Conservation (phyloP, 345 rosid species). For the Geranium brycei region DNA sequence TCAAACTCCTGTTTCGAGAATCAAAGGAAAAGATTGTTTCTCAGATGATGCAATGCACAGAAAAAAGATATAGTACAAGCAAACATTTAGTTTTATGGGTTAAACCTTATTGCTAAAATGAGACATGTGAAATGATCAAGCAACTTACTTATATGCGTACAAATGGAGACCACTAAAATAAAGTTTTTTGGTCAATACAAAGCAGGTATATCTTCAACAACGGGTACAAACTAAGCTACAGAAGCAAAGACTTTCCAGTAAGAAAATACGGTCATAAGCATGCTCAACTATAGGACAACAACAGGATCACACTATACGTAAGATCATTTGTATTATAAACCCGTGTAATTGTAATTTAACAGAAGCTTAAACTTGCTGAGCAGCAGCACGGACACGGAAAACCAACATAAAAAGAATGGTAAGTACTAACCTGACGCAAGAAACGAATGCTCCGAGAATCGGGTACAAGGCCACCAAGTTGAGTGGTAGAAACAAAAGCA, state of each 20-base stretch:
- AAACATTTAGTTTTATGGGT: background rate
- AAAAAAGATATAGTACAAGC: no score
- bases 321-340: background rate
- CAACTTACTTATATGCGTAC: background rate
- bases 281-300: background rate
- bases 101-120: no score
- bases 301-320: background rate
- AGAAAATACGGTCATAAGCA: background rate
- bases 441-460: constrained; percentile 73
- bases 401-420: background rate
- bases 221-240: background rate
- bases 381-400: constrained; percentile 1
- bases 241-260: background rate
- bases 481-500: constrained; percentile 65
- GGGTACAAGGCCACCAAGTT: constrained; percentile 81
- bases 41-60: background rate
- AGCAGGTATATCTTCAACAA: no score
- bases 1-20: constrained; percentile 49
- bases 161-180: background rate
- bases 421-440: constrained; percentile 58
- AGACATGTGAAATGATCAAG: background rate
- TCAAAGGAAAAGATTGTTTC: background rate
- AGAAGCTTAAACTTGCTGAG: background rate
- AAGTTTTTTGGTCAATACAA: background rate
- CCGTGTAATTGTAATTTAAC: background rate